Evolutionary conservation across 768 basidiomycete genomes (phyloP).

Genomic region (Lyophyllum decastes): DNA sequence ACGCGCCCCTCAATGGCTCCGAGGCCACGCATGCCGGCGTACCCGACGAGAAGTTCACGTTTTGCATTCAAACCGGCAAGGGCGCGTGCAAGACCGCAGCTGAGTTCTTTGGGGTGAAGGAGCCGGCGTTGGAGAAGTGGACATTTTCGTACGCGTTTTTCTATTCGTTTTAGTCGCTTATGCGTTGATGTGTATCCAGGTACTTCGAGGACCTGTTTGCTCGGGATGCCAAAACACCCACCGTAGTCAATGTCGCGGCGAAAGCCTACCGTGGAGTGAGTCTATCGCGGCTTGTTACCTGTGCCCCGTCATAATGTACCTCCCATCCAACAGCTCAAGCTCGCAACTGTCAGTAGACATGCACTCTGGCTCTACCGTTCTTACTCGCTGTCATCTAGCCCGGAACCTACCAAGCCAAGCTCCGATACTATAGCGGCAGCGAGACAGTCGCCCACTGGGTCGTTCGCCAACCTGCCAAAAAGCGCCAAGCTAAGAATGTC

Average conservation of each 20-base stretch:
- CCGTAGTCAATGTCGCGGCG: conserved; percentile 40
- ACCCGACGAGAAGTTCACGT: conserved; percentile 38
- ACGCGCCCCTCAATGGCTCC: conserved; percentile 41
- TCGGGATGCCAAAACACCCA: conserved; percentile 31
- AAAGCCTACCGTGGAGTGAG: conserved; percentile 43
- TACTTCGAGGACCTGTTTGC: conserved; percentile 48
- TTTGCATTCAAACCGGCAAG: conserved; percentile 36
- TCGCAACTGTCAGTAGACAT: conserved; percentile 24
- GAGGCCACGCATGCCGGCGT: conserved; percentile 35
- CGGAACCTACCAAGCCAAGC: conserved; percentile 39
- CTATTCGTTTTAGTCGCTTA: neutral
- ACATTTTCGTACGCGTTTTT: conserved; percentile 33
- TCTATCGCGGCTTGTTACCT: conserved; percentile 2
- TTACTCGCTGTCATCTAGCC: conserved; percentile 24
- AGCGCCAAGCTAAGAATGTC: conserved; percentile 42
- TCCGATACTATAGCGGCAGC: conserved; percentile 34
- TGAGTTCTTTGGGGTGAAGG: conserved; percentile 35
- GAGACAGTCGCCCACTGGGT: conserved; percentile 41
- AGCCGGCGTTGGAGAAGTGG: conserved; percentile 40
- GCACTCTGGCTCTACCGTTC: neutral
- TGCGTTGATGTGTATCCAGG: conserved; percentile 18
- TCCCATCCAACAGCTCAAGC: conserved; percentile 22
- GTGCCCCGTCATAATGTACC: neutral
- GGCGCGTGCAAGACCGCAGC: conserved; percentile 34
- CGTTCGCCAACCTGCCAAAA: conserved; percentile 34